Conservation (phyloP, 805 yeast species). For the Vanderwaltozyma tropicalis region DNA sequence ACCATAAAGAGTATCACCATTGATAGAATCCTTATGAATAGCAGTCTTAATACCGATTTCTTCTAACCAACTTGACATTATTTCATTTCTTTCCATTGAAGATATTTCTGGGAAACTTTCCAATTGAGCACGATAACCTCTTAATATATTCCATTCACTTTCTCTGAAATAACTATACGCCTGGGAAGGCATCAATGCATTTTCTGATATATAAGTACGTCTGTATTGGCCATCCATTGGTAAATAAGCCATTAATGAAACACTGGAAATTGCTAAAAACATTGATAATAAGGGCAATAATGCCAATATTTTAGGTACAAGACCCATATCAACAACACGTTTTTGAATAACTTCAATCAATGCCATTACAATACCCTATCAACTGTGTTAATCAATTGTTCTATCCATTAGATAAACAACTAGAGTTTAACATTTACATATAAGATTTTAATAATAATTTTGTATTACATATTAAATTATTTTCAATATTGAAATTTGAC, state of each 20-base stretch:
- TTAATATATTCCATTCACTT: slow-evolving; percentile 82
- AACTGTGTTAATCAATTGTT: background rate
- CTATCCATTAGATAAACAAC: background rate
- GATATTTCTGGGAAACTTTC: slow-evolving; percentile 24
- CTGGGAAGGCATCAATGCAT: slow-evolving; percentile 95
- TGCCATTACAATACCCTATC: too few species aligned
- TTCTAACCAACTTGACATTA: slow-evolving; percentile 48
- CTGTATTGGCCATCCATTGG: slow-evolving; percentile 80
- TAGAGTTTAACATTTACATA: too few species aligned
- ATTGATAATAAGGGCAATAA: slow-evolving; percentile 36
- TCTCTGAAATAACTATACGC: slow-evolving; percentile 87
- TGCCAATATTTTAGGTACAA: slow-evolving; percentile 36
- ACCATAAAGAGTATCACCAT: slow-evolving; percentile 55
- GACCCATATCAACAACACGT: slow-evolving; percentile 34
- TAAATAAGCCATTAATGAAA: slow-evolving; percentile 44
- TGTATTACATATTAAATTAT: too few species aligned
- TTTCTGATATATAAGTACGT: slow-evolving; percentile 81
- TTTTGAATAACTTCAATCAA: slow-evolving; percentile 31
- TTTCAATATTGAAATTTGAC: too few species aligned
- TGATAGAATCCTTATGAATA: slow-evolving; percentile 31
- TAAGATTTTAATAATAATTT: too few species aligned
- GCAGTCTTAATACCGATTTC: slow-evolving; percentile 66
- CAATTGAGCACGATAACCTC: slow-evolving; percentile 61
- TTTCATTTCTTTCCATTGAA: slow-evolving; percentile 32
- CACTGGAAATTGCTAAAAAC: slow-evolving; percentile 36